Evolutionary conservation across 2,329 filamentous ascomycete genomes (phyloP), one percentile per base, ranked within the genome.

Genomic region (Sarocladium kiliense): DNA sequence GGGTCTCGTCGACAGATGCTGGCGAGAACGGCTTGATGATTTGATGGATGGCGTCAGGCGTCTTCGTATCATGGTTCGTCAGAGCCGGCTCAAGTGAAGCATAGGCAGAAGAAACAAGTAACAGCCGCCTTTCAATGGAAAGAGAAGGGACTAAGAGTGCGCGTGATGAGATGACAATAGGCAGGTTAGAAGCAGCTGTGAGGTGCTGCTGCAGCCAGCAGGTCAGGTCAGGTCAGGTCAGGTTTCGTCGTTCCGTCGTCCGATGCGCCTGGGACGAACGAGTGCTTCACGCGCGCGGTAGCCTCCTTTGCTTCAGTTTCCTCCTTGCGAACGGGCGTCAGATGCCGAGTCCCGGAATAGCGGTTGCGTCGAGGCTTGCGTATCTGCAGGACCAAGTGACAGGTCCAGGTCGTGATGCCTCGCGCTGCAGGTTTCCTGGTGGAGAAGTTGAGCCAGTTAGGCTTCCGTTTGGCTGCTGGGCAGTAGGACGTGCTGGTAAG

Each of bases 11-110:
- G 47, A 36, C 27, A 49, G 27, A 9, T 32, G 4, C 27, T 51
- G 27, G 18, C n/a, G 39, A 44, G 19, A 44, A 23, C 39, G 39
- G 39, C 39, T 21, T 27, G 47, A 51, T 36, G 47, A 36, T 23
- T 26, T 3, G 23, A 19, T 32, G 14, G 30, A 21, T 12, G 16
- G 27, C 47, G 47, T 51, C 30, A 23, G 26, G 30, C 16, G 30
- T 36, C 47, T 36, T 51, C n/a, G 47, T 51, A 51, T 51, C 47
- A 51, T 51, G 47, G 14, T 51, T 51, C 47, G 47, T 51, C 44
- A 49, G 44, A 49, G 44, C 44, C 44, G 23, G 44, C 44, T 49
- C 44, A 25, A 30, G 23, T 49, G 44, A 49, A 32, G 44, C 44
- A 49, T 49, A n/a, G 41, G 41, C 41, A 23, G 41, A 21, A 23